These are phyloP conservation scores for Thinopyrum elongatum DNA, from an alignment of 176 grass and related monocot species.

Conservation along the genomic window DNA sequence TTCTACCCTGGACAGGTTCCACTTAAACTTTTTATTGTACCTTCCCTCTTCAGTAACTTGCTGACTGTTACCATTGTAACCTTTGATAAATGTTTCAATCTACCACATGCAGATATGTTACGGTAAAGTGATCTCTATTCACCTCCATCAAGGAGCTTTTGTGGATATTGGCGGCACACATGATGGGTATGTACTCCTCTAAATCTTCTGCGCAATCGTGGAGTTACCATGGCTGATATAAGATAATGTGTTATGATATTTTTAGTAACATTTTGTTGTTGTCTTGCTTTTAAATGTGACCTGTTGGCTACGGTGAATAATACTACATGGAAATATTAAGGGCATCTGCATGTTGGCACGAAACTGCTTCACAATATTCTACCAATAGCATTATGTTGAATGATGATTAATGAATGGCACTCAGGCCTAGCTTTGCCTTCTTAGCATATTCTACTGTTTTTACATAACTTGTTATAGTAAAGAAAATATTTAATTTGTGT, in stretches of 20 bases:
- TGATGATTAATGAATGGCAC: neutral
- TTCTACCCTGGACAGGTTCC: conserved; percentile 97
- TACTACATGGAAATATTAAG: neutral
- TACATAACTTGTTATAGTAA: neutral
- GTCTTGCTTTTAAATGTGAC: neutral
- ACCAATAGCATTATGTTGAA: neutral
- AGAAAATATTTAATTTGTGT: neutral
- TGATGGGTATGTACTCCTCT: conserved; percentile 59
- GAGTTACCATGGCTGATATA: neutral
- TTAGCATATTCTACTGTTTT: neutral
- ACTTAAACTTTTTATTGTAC: conserved; percentile 26
- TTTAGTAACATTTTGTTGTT: neutral
- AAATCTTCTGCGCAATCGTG: neutral
- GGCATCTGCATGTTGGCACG: neutral
- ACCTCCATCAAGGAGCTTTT: conserved; percentile 93
- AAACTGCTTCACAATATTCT: neutral
- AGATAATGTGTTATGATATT: neutral
- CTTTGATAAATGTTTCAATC: conserved; percentile 1
- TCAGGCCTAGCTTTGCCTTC: neutral
- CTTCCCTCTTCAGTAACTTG: conserved; percentile 8
- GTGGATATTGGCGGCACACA: conserved; percentile 86
- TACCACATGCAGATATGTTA: conserved; percentile 66
- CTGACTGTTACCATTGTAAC: neutral
- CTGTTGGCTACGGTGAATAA: neutral
- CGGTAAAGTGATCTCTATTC: conserved; percentile 72